Evolutionary conservation across 2,329 filamentous ascomycete species (phyloP).

Genomic region (Colletotrichum spinosum): DNA sequence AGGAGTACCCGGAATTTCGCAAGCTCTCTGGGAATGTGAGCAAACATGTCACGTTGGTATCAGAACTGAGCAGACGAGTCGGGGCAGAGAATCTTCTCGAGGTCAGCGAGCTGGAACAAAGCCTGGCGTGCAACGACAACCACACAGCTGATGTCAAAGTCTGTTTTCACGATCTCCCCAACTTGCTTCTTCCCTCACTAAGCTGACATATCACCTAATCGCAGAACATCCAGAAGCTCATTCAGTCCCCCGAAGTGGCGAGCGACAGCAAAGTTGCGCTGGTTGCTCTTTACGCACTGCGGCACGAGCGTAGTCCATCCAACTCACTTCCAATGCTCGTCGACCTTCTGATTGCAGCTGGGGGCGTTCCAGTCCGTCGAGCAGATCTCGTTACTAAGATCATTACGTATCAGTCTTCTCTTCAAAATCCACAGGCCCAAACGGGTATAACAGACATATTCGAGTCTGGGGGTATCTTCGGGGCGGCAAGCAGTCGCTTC

Average conservation of each 20-base stretch:
- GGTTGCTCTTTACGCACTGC: slow-evolving; percentile 93
- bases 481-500: slow-evolving; percentile 86
- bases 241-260: slow-evolving; percentile 82
- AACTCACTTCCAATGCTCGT: slow-evolving; percentile 87
- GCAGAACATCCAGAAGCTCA: slow-evolving; percentile 85
- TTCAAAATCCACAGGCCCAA: slow-evolving; percentile 81
- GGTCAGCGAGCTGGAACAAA: slow-evolving; percentile 96
- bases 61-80: slow-evolving; percentile 90
- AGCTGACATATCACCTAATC: no score
- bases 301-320: slow-evolving; percentile 88
- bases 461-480: slow-evolving; percentile 91
- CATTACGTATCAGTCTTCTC: slow-evolving; percentile 85
- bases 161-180: slow-evolving; percentile 41
- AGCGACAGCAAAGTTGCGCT: slow-evolving; percentile 87
- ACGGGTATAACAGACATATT: slow-evolving; percentile 92
- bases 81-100: slow-evolving; percentile 90
- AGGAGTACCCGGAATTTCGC: slow-evolving; percentile 98
- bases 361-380: slow-evolving; percentile 79
- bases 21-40: slow-evolving; percentile 98
- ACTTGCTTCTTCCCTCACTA: background rate
- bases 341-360: slow-evolving; percentile 86
- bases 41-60: slow-evolving; percentile 96
- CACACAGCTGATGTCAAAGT: slow-evolving; percentile 92
- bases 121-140: slow-evolving; percentile 95
- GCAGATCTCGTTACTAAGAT: slow-evolving; percentile 86